Base-by-base conservation (phyloP, 2,329 filamentous ascomycete genomes). In the Tolypocladium ovalisporum region DNA sequence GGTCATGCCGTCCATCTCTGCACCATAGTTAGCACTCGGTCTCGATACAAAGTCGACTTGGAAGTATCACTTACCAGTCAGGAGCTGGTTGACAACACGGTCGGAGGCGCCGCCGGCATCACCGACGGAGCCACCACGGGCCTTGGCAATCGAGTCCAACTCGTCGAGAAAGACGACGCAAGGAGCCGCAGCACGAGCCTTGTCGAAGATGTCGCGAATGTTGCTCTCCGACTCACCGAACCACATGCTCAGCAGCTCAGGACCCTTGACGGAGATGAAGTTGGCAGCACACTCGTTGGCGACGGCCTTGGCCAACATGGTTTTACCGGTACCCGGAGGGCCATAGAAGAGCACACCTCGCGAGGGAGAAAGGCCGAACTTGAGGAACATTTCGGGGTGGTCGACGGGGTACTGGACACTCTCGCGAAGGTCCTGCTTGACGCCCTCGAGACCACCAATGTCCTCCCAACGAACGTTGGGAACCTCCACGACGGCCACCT, bases 171-270 rank as follows among this genome's bases (percentile, higher is more conserved):
- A 99, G 67, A 99, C 94, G 62, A 99, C 90, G 68, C 95, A 99
- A 76, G 94, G 94, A 67, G 94, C 94, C 60, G 95, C 94, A 62
- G 94, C 95, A 71, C 94, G 90, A 63, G 94, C 94, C 85, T 97
- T 99, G 85, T 99, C 94, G 75, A 99, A 99, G 68, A 99, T 99
- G 73, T 99, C 94, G 72, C 94, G 90, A 64, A 99, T 97, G 79
- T 99, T 99, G 85, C 90, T 96, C 79, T 99, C 95, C 56, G 94
- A 99, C 79, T 99, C 94, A 86, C 94, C 94, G 71, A 99, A 99
- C 94, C 94, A 99, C 94, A 99, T 99, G 75, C 91, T 97, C 67
- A 99, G 85, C 68, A 99, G 82, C 75, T 99, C 94, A 58, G 94
- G 95, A 61, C 94, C 94, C 85, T 99, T 99, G 76, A 99, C 88